A percentile compares a stretch with the other conserved stretches of the same genome.
phyloP scores from a whole-genome alignment of 805 yeast genomes.

The Metschnikowia koreensis region DNA sequence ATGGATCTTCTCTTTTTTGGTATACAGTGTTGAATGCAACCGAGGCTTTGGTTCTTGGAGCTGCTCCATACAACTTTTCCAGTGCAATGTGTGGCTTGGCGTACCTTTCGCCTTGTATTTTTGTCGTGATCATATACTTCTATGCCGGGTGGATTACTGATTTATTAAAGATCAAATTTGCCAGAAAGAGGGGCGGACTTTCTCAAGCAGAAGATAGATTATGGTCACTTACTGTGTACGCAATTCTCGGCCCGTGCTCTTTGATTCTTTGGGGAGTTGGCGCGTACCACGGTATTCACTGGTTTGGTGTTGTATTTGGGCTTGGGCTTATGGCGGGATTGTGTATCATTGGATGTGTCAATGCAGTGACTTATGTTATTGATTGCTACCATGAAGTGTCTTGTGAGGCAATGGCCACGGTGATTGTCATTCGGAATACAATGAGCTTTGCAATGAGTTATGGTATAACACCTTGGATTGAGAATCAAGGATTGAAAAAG shows the following conservation, averaged over 20 bases:
- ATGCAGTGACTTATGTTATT: slow-evolving; percentile 27
- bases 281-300: slow-evolving; percentile 22
- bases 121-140: slow-evolving; percentile 15
- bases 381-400: slow-evolving; percentile 29
- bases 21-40: slow-evolving; percentile 25
- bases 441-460: slow-evolving; percentile 61
- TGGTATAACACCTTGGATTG: slow-evolving; percentile 59
- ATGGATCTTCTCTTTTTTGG: slow-evolving; percentile 23
- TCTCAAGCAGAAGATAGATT: slow-evolving; percentile 17
- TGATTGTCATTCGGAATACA: slow-evolving; percentile 54
- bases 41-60: slow-evolving; percentile 24
- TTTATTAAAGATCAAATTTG: slow-evolving; percentile 14
- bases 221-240: slow-evolving; percentile 17
- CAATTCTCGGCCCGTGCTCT: slow-evolving; percentile 16
- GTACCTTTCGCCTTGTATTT: slow-evolving; percentile 17
- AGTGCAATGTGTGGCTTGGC: slow-evolving; percentile 24
- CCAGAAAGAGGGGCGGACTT: slow-evolving; percentile 13
- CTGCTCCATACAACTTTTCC: slow-evolving; percentile 51
- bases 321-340: slow-evolving; percentile 22
- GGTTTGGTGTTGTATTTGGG: slow-evolving; percentile 27
- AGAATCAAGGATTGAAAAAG: slow-evolving; percentile 51
- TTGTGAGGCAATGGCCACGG: slow-evolving; percentile 43
- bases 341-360: slow-evolving; percentile 26
- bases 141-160: slow-evolving; percentile 18
- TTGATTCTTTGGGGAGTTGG: slow-evolving; percentile 26